A percentile compares a stretch with the other conserved stretches of the same genome.
Conservation (phyloP, 1,284 basidiomycete genomes). For the Cryptococcus hybrid region DNA sequence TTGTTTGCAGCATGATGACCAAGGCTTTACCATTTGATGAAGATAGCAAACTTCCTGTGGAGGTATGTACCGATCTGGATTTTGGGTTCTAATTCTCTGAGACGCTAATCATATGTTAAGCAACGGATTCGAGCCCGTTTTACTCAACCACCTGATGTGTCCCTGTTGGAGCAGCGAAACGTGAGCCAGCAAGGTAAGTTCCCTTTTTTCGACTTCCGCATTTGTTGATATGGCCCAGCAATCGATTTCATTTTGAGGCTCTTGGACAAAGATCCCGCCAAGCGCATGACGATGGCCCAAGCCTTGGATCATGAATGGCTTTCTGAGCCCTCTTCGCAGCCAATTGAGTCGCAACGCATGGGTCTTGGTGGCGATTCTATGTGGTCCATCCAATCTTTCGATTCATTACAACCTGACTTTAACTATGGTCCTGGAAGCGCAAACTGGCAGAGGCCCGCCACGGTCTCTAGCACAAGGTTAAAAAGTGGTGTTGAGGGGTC, state of each 20-base stretch:
- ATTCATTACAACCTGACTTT: conserved; percentile 8
- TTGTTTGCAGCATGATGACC: conserved; percentile 46
- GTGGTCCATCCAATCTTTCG: conserved; percentile 41
- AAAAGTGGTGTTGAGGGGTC: conserved; percentile 23
- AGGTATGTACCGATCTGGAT: conserved; percentile 19
- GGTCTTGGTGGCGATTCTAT: conserved; percentile 38
- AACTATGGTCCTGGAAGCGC: not conserved
- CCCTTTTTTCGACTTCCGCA: not conserved
- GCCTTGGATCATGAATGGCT: conserved; percentile 70
- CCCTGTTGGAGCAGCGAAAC: conserved; percentile 50
- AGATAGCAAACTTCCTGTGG: conserved; percentile 34
- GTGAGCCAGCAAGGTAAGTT: conserved; percentile 52
- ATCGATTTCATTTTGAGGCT: conserved; percentile 56
- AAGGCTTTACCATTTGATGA: conserved; percentile 51
- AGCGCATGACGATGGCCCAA: conserved; percentile 59
- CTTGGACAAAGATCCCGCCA: conserved; percentile 56
- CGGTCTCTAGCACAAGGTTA: conserved; percentile 37
- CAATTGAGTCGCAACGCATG: conserved; percentile 27
- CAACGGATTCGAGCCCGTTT: conserved; percentile 57
- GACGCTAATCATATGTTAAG: conserved; percentile 9
- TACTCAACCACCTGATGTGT: conserved; percentile 65
- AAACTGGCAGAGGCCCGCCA: conserved; percentile 31
- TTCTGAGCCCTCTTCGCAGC: conserved; percentile 29
- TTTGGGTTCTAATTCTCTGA: not conserved
- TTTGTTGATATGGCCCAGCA: conserved; percentile 46